Conservation (phyloP, 768 basidiomycete genomes). For the Suillus bovinus region DNA sequence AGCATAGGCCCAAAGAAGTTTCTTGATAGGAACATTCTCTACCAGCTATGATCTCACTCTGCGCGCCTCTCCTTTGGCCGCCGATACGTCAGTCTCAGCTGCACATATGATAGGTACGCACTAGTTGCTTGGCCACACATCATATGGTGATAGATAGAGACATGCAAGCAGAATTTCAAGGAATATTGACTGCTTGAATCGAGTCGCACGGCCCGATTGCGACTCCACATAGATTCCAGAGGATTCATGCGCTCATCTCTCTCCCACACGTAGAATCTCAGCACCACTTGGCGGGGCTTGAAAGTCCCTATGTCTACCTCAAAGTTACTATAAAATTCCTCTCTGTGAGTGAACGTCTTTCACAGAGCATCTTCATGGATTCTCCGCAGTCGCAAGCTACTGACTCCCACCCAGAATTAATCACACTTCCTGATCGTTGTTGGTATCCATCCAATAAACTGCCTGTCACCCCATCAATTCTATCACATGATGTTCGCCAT, state of each 20-base stretch:
- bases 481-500: background rate
- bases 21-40: background rate
- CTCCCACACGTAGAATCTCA: background rate
- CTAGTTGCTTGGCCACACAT: background rate
- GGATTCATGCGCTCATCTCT: background rate
- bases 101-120: background rate
- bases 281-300: conserved; percentile 4
- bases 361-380: conserved; percentile 3
- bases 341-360: conserved; percentile 1
- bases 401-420: background rate
- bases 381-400: conserved; percentile 9
- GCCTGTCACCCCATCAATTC: background rate
- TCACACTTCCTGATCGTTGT: background rate
- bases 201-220: background rate
- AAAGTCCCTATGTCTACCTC: conserved; percentile 3
- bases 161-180: background rate
- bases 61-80: background rate
- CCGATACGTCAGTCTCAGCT: background rate
- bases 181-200: background rate
- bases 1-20: background rate
- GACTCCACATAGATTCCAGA: background rate
- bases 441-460: background rate
- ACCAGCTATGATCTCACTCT: background rate
- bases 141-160: conserved; percentile 2
- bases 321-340: conserved; percentile 8